Evolutionary conservation across 2,329 filamentous ascomycete species (phyloP).

Genomic region (Grosmannia huntii): DNA sequence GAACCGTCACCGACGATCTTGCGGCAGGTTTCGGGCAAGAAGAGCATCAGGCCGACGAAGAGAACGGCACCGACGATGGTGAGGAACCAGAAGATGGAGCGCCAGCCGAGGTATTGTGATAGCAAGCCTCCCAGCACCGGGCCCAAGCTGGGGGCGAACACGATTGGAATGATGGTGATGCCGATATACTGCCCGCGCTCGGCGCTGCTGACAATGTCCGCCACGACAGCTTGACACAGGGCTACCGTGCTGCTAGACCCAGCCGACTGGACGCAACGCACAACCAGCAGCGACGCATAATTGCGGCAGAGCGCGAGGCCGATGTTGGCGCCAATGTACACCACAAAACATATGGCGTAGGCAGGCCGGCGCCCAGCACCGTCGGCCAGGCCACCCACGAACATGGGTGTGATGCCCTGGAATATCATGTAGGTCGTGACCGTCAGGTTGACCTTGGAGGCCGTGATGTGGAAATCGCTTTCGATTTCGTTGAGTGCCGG

Average conservation of each 20-base stretch:
- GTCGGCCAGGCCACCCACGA: slow-evolving; percentile 43
- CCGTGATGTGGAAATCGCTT: slow-evolving; percentile 24
- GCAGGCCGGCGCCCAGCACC: slow-evolving; percentile 37
- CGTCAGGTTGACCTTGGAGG: slow-evolving; percentile 32
- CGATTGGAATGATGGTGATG: slow-evolving; percentile 31
- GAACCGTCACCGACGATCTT: slow-evolving; percentile 40
- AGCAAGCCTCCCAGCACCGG: slow-evolving; percentile 49
- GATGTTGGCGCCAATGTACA: slow-evolving; percentile 40
- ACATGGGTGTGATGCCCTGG: slow-evolving; percentile 45
- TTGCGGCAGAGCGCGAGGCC: slow-evolving; percentile 35
- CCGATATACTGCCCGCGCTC: slow-evolving; percentile 49
- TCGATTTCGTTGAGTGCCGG: slow-evolving; percentile 37
- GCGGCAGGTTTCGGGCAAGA: slow-evolving; percentile 42
- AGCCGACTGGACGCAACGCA: slow-evolving; percentile 43
- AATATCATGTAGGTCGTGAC: slow-evolving; percentile 46
- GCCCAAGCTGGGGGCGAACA: slow-evolving; percentile 35
- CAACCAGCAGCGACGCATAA: slow-evolving; percentile 36
- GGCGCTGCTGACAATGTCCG: slow-evolving; percentile 47
- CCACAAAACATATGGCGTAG: slow-evolving; percentile 36
- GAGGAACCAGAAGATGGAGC: slow-evolving; percentile 50
- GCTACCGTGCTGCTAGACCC: slow-evolving; percentile 48
- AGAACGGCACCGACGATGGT: slow-evolving; percentile 30
- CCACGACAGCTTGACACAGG: slow-evolving; percentile 43
- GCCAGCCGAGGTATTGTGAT: slow-evolving; percentile 44
- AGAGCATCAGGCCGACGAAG: slow-evolving; percentile 28